Evolutionary conservation across 192 early-diverging fungal genomes (phyloP), one percentile per base, ranked within the genome.

Genomic region (Backusella tarrabulga): DNA sequence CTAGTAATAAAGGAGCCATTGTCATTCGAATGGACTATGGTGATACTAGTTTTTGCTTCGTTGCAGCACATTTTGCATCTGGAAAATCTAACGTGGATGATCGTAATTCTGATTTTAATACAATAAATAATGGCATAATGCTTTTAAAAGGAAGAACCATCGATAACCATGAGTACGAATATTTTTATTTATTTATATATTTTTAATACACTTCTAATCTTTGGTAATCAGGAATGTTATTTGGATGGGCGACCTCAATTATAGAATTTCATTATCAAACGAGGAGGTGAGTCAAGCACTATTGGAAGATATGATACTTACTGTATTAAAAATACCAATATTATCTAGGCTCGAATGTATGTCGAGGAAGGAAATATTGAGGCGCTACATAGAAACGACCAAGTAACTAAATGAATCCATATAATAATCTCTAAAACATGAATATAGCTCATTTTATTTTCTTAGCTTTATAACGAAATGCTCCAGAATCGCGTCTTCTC

Each of bases 1-100:
- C 96, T 6, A 97, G 95, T 42, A 99, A 98, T 86, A 99, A 99
- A 87, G 98, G 98, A 26, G 97, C 93, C 0, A 94, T 99, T 0
- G 97, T 94, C 2, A 91, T 98, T 67, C 91, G 95, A 23, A 88
- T 98, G 81, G 87, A 92, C 75, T 91, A 93, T 71, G 84, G 93
- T 77, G 97, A 99, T 77, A 95, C 96, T 0, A 90, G 88, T 32
- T 81, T 98, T 34, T 97, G 94, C 70, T 91, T 99, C 78, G 90
- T 99, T 2, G 95, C 95, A 0, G 92, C 97, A 0, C 98, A 99
- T 87, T 89, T 99, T 44, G 96, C 97, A 0, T 92, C 98, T 42
- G 98, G 91, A 4, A 85, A 92, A 44, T 80, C 80, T 29, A 91
- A 92, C 70, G 84, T 92, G 6, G 88, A 89, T 17, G 94, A 99